Conservation (phyloP, 208 protist species). For the Blastocrithidia nonstop region DNA sequence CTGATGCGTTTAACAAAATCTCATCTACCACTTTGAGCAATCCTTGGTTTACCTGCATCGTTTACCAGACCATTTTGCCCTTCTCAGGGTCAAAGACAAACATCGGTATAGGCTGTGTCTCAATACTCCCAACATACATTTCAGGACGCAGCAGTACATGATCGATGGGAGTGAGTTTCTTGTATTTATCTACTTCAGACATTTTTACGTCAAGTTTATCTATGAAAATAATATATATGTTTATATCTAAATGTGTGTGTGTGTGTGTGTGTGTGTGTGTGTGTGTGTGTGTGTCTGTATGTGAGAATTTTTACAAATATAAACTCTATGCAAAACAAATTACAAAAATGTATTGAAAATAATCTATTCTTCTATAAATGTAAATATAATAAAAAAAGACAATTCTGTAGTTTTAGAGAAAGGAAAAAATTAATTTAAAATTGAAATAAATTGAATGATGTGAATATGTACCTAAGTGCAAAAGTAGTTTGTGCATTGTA, state of each 20-base stretch:
- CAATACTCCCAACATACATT: conserved; percentile 95
- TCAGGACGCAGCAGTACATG: conserved; percentile 95
- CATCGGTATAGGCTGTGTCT: conserved; percentile 59
- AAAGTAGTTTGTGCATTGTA: no score
- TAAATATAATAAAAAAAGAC: conserved; percentile 1
- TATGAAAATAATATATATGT: background rate
- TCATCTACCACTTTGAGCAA: conserved; percentile 98
- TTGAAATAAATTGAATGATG: no score
- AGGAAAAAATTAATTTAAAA: no score
- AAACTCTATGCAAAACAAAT: no score
- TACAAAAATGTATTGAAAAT: background rate
- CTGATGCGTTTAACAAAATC: conserved; percentile 96
- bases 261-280: conserved; percentile 5
- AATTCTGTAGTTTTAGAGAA: no score
- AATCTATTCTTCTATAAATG: conserved; percentile 2
- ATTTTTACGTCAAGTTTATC: conserved; percentile 12
- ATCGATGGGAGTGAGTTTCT: conserved; percentile 88
- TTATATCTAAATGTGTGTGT: conserved; percentile 2
- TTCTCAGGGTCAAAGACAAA: conserved; percentile 83
- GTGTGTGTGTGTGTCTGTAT: conserved; percentile 4
- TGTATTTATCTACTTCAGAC: conserved; percentile 77
- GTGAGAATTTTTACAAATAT: background rate
- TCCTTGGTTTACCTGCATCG: conserved; percentile 89
- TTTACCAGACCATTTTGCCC: conserved; percentile 73
- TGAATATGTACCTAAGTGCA: no score